Conservation (phyloP, 176 grass and related monocot genomes). For the Raddia distichophylla region DNA sequence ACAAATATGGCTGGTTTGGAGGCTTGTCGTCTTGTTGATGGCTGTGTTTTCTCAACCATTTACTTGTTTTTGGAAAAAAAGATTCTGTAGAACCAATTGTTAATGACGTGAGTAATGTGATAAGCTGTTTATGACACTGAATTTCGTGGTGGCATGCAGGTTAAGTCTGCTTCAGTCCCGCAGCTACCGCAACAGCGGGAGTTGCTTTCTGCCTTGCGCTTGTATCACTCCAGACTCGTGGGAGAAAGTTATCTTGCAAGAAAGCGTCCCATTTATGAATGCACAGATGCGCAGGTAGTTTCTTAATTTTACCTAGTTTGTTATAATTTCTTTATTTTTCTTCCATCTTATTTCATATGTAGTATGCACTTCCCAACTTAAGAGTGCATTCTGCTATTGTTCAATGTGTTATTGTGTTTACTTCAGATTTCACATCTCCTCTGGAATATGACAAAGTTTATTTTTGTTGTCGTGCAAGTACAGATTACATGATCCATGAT, state of each 20-base stretch:
- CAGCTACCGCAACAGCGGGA: constrained; percentile 84
- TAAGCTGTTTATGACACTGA: constrained; percentile 20
- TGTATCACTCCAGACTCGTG: constrained; percentile 93
- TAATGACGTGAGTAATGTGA: constrained; percentile 30
- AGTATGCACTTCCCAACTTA: not conserved
- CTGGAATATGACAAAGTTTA: not conserved
- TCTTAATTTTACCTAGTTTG: constrained; percentile 9
- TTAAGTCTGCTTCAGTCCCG: constrained; percentile 69
- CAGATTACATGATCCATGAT: not conserved
- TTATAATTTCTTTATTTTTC: constrained; percentile 1
- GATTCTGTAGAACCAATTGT: constrained; percentile 11
- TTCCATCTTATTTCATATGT: constrained; percentile 2
- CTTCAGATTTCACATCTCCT: not conserved
- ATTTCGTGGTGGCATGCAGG: constrained; percentile 51
- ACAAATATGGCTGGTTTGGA: constrained; percentile 17
- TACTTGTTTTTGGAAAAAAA: not conserved
- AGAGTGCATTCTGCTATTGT: not conserved
- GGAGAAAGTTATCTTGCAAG: constrained; percentile 97
- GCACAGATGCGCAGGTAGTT: constrained; percentile 84
- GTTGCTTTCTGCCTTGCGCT: constrained; percentile 76
- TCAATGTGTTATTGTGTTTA: not conserved
- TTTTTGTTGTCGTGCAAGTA: constrained; percentile 22
- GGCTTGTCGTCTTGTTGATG: not conserved
- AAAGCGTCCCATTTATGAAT: constrained; percentile 89
- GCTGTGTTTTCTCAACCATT: not conserved